Evolutionary conservation across 192 early-diverging fungal species (phyloP).

Genomic region (Backusella parvicylindrica): DNA sequence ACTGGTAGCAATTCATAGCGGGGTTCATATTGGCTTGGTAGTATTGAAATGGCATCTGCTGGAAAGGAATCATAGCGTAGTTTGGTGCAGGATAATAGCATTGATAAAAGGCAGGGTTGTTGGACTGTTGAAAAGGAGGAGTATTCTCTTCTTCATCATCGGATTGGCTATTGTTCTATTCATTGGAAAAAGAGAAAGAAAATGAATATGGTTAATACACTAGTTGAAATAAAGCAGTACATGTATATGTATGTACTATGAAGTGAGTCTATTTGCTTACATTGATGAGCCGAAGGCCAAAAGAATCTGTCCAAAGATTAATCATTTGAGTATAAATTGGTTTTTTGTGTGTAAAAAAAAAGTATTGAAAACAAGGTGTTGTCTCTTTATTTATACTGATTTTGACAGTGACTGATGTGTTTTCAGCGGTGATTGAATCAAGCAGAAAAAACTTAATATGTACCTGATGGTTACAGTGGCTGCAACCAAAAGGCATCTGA

Average conservation of each 20-base stretch:
- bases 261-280: background rate
- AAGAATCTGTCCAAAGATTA: background rate
- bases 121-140: background rate
- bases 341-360: too few relatives aligned
- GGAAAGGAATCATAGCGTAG: background rate
- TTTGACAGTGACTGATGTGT: too few relatives aligned
- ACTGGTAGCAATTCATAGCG: background rate
- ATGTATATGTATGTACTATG: too few relatives aligned
- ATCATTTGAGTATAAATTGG: background rate
- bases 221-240: too few relatives aligned
- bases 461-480: too few relatives aligned
- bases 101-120: background rate
- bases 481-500: background rate
- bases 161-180: too few relatives aligned
- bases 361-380: too few relatives aligned
- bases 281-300: background rate
- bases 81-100: background rate
- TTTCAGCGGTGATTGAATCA: too few relatives aligned
- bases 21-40: background rate
- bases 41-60: background rate
- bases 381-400: too few relatives aligned
- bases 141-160: background rate
- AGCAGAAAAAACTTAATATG: too few relatives aligned
- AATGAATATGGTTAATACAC: too few relatives aligned
- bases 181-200: too few relatives aligned